These are phyloP conservation scores for Aeminium ludgeri DNA, from an alignment of 495 filamentous ascomycete genomes.

Conservation along the genomic window DNA sequence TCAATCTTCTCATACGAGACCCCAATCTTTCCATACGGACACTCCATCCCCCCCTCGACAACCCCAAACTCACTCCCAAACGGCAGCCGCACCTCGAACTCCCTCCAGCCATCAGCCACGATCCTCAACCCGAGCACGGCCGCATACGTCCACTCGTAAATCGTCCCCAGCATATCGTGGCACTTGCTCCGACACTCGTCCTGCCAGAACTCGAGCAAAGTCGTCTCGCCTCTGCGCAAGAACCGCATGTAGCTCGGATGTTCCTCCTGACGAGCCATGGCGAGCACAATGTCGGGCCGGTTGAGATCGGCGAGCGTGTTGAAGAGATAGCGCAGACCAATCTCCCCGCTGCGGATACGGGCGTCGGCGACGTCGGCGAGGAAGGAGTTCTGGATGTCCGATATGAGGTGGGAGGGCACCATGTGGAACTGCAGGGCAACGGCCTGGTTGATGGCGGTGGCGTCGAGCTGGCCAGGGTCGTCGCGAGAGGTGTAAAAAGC, in stretches of 20 bases:
- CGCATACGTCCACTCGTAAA: slow-evolving; percentile 6
- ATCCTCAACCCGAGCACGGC: slow-evolving; percentile 2
- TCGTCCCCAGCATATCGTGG: slow-evolving; percentile 5
- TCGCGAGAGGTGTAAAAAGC: slow-evolving; percentile 7
- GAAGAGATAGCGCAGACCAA: slow-evolving; percentile 4
- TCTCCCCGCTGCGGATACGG: slow-evolving; percentile 3
- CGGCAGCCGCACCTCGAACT: slow-evolving; percentile 1
- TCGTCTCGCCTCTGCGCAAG: slow-evolving; percentile 3
- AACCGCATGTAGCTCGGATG: slow-evolving; percentile 6
- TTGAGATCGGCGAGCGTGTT: slow-evolving; percentile 1
- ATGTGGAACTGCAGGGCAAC: slow-evolving; percentile 5
- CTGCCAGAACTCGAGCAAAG: slow-evolving; percentile 6
- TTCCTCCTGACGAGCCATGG: slow-evolving; percentile 5
- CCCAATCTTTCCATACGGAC: slow-evolving; percentile 2
- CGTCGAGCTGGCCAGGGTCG: neutral
- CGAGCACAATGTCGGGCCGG: slow-evolving; percentile 3
- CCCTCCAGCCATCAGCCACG: neutral
- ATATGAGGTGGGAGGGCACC: neutral
- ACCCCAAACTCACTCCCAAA: slow-evolving; percentile 3
- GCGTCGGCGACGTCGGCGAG: slow-evolving; percentile 6
- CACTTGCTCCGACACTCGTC: slow-evolving; percentile 5
- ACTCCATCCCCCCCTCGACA: slow-evolving; percentile 6
- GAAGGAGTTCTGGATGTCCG: neutral
- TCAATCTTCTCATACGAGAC: neutral
- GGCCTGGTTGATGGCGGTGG: slow-evolving; percentile 5